Percentiles rank a stretch among this genome's conserved stretches.
Evolutionary conservation across 1,139 yeast species (phyloP).

Genomic region (Wickerhamomyces sp.): DNA sequence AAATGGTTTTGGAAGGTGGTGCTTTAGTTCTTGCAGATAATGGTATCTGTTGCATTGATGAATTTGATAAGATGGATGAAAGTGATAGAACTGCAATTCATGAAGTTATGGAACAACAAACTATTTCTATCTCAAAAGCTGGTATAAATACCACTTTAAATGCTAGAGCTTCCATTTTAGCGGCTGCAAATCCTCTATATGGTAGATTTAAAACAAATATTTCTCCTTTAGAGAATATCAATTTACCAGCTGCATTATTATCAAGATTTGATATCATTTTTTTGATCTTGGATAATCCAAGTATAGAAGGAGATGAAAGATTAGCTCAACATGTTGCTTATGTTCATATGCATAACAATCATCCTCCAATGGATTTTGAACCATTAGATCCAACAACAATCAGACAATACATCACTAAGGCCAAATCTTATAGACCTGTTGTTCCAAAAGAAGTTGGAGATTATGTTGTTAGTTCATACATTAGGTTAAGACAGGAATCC

Average conservation of each 20-base stretch:
- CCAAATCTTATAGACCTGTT: conserved; percentile 80
- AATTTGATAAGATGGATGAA: conserved; percentile 98
- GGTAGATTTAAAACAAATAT: conserved; percentile 90
- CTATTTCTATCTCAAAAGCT: conserved; percentile 95
- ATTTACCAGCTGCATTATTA: conserved; percentile 91
- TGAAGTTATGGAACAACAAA: conserved; percentile 99
- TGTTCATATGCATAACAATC: conserved; percentile 90
- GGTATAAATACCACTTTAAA: conserved; percentile 96
- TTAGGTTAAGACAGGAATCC: conserved; percentile 88
- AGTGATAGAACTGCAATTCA: conserved; percentile 95
- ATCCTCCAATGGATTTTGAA: conserved; percentile 71
- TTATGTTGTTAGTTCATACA: conserved; percentile 81
- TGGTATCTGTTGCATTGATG: conserved; percentile 98
- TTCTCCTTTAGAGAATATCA: conserved; percentile 93
- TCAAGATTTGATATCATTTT: conserved; percentile 93
- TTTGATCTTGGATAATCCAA: conserved; percentile 80
- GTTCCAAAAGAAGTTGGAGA: conserved; percentile 87
- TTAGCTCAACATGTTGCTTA: conserved; percentile 91
- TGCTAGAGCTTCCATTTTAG: conserved; percentile 92
- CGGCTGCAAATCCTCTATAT: conserved; percentile 96
- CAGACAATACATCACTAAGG: conserved; percentile 83
- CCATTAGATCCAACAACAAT: conserved; percentile 79
- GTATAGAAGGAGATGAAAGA: conserved; percentile 73
- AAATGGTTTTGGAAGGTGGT: conserved; percentile 98
- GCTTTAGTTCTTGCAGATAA: conserved; percentile 96